Conservation (phyloP, 2,329 filamentous ascomycete species). For the Colletotrichum sp. region DNA sequence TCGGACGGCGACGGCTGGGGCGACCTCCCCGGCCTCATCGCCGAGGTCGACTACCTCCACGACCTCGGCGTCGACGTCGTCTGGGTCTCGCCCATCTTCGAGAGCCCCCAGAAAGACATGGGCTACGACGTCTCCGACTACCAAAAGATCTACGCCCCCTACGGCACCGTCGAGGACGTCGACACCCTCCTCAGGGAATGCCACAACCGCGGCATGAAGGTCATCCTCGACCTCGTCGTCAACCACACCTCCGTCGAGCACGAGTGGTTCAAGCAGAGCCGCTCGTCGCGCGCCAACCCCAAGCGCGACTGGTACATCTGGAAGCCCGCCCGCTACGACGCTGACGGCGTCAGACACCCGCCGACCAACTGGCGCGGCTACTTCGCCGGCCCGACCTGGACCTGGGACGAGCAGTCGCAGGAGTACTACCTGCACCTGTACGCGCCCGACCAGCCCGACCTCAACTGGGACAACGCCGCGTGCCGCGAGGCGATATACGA, state of each 20-base stretch:
- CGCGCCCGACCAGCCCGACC: slow-evolving; percentile 72
- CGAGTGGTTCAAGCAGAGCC: slow-evolving; percentile 62
- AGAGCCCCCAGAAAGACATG: slow-evolving; percentile 70
- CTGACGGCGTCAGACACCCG: slow-evolving; percentile 57
- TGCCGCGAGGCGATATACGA: slow-evolving; percentile 72
- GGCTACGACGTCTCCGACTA: slow-evolving; percentile 78
- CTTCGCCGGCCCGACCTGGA: slow-evolving; percentile 56
- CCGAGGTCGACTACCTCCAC: slow-evolving; percentile 68
- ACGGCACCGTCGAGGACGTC: slow-evolving; percentile 71
- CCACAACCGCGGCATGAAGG: slow-evolving; percentile 65
- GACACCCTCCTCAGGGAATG: slow-evolving; percentile 65
- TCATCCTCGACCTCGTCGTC: slow-evolving; percentile 76
- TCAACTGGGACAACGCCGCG: slow-evolving; percentile 76
- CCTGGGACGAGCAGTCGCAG: slow-evolving; percentile 53
- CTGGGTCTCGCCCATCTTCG: slow-evolving; percentile 60
- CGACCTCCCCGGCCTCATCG: slow-evolving; percentile 68
- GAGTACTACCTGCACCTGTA: slow-evolving; percentile 69
- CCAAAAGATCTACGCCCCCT: slow-evolving; percentile 67
- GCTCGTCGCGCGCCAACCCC: slow-evolving; percentile 51
- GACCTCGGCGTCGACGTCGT: slow-evolving; percentile 67
- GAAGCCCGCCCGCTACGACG: slow-evolving; percentile 60
- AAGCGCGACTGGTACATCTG: slow-evolving; percentile 72
- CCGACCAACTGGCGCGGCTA: slow-evolving; percentile 63
- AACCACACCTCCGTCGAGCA: slow-evolving; percentile 70
- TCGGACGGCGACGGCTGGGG: slow-evolving; percentile 67